phyloP scores from a whole-genome alignment of 192 early-diverging fungal species.

The Backusella psychrophila region DNA sequence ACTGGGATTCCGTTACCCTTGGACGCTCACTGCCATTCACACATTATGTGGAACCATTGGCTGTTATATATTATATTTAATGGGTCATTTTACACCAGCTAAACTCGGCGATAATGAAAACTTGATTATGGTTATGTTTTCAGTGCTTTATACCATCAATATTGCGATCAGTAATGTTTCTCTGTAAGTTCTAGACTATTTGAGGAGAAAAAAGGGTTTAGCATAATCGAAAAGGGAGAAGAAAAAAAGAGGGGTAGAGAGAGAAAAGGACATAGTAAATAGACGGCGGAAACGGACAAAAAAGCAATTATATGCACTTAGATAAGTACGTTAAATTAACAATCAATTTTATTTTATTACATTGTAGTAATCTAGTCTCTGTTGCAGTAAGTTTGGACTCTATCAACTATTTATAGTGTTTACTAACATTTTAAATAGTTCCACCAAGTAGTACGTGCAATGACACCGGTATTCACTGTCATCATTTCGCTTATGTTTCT shows the following conservation, averaged over 20 bases:
- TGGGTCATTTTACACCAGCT: slow-evolving; percentile 38
- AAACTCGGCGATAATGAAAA: slow-evolving; percentile 38
- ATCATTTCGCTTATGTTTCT: slow-evolving; percentile 43
- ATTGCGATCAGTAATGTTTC: slow-evolving; percentile 71
- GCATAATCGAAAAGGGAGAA: background rate
- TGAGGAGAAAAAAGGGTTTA: background rate
- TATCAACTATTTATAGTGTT: background rate
- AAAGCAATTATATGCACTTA: slow-evolving; percentile 6
- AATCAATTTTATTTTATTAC: background rate
- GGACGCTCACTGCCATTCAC: slow-evolving; percentile 72
- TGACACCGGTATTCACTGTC: slow-evolving; percentile 65
- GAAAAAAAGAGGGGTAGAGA: slow-evolving; percentile 1
- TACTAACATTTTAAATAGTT: slow-evolving; percentile 36
- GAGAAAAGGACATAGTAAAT: background rate
- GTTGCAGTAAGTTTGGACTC: slow-evolving; percentile 9
- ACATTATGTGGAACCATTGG: slow-evolving; percentile 58
- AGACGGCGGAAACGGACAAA: background rate
- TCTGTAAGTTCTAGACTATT: slow-evolving; percentile 38
- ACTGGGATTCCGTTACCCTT: slow-evolving; percentile 62
- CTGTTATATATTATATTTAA: slow-evolving; percentile 34
- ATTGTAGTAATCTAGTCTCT: slow-evolving; percentile 13
- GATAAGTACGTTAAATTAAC: slow-evolving; percentile 3
- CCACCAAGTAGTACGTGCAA: slow-evolving; percentile 71
- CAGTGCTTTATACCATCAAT: slow-evolving; percentile 71
- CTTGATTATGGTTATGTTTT: slow-evolving; percentile 57